These are phyloP conservation scores for Scenedesmus sp. DNA, from an alignment of 163 green algal species.

Conservation along the genomic window DNA sequence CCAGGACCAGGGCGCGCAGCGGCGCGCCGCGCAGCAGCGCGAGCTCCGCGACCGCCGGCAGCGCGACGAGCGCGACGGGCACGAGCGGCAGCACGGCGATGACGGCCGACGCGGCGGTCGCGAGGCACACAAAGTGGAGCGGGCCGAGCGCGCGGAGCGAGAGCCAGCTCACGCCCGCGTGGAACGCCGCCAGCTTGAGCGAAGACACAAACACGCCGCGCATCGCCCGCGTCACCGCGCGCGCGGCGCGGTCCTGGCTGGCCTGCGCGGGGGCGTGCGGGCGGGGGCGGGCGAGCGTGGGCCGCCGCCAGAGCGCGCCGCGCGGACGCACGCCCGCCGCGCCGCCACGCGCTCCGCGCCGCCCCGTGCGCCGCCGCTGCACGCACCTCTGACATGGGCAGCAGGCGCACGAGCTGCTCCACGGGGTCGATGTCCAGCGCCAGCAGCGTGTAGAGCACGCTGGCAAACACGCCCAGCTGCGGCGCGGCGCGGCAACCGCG, in stretches of 20 bases:
- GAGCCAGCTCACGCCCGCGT: slow-evolving; percentile 71
- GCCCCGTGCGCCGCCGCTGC: not conserved
- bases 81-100: slow-evolving; percentile 71
- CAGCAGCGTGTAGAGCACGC: slow-evolving; percentile 72
- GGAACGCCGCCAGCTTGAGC: slow-evolving; percentile 73
- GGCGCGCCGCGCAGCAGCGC: slow-evolving; percentile 29
- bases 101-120: slow-evolving; percentile 50
- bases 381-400: slow-evolving; percentile 62
- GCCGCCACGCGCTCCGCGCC: too few species aligned
- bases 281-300: too few species aligned
- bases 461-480: slow-evolving; percentile 17
- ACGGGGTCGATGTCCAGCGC: slow-evolving; percentile 64
- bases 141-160: slow-evolving; percentile 36
- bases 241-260: slow-evolving; percentile 31
- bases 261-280: slow-evolving; percentile 4
- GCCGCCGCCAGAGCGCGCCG: too few species aligned
- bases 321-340: too few species aligned
- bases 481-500: too few species aligned
- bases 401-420: slow-evolving; percentile 50
- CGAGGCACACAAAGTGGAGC: slow-evolving; percentile 49
- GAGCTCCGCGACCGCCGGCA: slow-evolving; percentile 65
- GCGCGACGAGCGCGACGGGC: slow-evolving; percentile 61
- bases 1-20: slow-evolving; percentile 47
- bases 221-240: slow-evolving; percentile 40
- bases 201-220: slow-evolving; percentile 70